Conservation (phyloP, 176 grass and related monocot species). For the Elaeis guineensis region DNA sequence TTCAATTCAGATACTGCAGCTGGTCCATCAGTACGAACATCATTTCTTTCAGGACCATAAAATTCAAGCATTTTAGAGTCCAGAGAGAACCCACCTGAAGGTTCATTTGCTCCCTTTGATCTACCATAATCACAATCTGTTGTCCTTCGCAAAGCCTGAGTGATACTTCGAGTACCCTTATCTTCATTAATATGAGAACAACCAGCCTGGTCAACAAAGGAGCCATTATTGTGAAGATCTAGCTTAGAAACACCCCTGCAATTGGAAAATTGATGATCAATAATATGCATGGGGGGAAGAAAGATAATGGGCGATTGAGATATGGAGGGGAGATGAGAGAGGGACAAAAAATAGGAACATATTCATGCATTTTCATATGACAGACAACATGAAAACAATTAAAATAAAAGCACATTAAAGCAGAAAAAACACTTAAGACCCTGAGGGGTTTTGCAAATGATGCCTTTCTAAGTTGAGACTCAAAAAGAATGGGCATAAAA, state of each 20-base stretch:
- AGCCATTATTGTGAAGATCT: not conserved
- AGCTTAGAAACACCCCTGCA: not conserved
- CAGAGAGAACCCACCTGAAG: not conserved
- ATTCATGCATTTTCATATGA: no score
- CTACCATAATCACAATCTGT: constrained; percentile 16
- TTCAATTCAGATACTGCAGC: constrained; percentile 26
- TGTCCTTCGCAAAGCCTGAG: constrained; percentile 11
- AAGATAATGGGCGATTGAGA: no score
- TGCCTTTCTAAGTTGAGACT: no score
- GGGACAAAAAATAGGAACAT: no score
- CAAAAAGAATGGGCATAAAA: no score
- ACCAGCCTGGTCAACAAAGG: constrained; percentile 7
- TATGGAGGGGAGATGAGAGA: no score
- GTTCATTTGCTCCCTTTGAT: constrained; percentile 22
- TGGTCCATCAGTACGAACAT: constrained; percentile 1
- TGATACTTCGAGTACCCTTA: constrained; percentile 20
- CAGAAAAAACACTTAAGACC: no score
- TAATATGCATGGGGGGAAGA: not conserved
- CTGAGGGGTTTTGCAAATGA: no score
- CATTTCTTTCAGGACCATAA: constrained; percentile 1
- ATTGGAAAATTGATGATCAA: not conserved
- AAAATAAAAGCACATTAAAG: no score
- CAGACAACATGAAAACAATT: no score
- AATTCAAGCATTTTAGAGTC: not conserved
- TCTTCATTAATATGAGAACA: constrained; percentile 15